These are phyloP conservation scores for Keithomyces neogunnii DNA, from an alignment of 2,329 filamentous ascomycete species.

Conservation along the genomic window DNA sequence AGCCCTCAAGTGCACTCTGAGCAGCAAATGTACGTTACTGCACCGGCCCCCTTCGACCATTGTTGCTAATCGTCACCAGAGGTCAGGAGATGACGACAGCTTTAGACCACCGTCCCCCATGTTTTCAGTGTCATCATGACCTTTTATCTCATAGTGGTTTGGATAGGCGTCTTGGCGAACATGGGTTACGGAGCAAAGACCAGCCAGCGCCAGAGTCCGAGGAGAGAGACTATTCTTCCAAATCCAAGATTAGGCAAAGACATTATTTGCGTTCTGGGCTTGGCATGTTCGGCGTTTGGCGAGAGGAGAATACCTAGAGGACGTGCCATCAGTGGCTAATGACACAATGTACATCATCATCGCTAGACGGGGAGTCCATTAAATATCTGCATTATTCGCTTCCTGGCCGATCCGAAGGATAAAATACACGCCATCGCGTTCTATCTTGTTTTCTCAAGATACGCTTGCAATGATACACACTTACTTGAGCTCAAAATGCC, in stretches of 20 bases:
- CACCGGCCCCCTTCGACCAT: too few relatives aligned
- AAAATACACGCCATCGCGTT: neutral
- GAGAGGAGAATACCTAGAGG: neutral
- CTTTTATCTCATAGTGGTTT: constrained; percentile 55
- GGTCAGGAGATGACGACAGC: constrained; percentile 30
- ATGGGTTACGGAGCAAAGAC: constrained; percentile 62
- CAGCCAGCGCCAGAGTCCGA: constrained; percentile 67
- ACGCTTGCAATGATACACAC: neutral
- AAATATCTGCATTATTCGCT: neutral
- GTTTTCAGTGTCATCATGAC: constrained; percentile 63
- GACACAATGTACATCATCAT: neutral
- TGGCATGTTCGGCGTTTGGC: constrained; percentile 3
- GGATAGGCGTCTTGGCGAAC: constrained; percentile 57
- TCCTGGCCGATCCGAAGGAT: neutral
- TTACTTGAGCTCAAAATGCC: too few relatives aligned
- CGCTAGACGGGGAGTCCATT: neutral
- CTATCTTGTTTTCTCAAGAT: neutral
- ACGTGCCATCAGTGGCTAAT: neutral
- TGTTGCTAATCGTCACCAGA: too few relatives aligned
- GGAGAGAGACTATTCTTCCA: constrained; percentile 26
- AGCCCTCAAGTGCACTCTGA: too few relatives aligned
- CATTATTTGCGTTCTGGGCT: constrained; percentile 3
- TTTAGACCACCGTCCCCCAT: constrained; percentile 50
- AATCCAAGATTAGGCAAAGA: neutral
- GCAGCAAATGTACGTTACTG: too few relatives aligned